Conservation (phyloP, 306 rosid genomes). For the Cucurbita maxima region DNA sequence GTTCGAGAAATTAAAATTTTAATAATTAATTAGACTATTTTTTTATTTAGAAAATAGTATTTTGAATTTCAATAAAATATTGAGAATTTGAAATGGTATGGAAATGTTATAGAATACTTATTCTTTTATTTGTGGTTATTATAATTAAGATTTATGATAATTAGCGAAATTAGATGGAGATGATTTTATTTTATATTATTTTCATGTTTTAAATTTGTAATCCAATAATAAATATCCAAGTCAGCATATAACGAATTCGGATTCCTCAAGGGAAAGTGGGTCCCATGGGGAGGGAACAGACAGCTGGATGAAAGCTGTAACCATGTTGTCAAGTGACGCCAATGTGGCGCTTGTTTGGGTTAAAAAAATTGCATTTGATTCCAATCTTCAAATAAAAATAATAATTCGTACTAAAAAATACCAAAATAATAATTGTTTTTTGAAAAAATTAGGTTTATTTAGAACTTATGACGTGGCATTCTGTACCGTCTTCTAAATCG, state of each 20-base stretch:
- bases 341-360: constrained; percentile 15
- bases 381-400: neutral
- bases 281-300: constrained; percentile 22
- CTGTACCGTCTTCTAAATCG: neutral
- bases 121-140: neutral
- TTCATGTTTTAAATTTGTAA: neutral
- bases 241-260: neutral
- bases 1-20: too few relatives aligned
- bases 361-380: neutral
- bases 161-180: neutral
- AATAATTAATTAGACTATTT: neutral
- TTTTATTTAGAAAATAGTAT: neutral
- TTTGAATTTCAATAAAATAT: neutral
- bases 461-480: constrained; percentile 10
- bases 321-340: constrained; percentile 21
- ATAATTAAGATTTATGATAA: neutral
- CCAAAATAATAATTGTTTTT: neutral
- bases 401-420: neutral
- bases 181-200: neutral
- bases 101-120: neutral
- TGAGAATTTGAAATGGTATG: neutral
- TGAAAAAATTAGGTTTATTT: neutral
- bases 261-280: neutral
- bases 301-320: constrained; percentile 43
- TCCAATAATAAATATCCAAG: neutral